Evolutionary conservation across 805 yeast species (phyloP), one percentile per base, ranked within the genome.

Genomic region (Kodamaea restingae): DNA sequence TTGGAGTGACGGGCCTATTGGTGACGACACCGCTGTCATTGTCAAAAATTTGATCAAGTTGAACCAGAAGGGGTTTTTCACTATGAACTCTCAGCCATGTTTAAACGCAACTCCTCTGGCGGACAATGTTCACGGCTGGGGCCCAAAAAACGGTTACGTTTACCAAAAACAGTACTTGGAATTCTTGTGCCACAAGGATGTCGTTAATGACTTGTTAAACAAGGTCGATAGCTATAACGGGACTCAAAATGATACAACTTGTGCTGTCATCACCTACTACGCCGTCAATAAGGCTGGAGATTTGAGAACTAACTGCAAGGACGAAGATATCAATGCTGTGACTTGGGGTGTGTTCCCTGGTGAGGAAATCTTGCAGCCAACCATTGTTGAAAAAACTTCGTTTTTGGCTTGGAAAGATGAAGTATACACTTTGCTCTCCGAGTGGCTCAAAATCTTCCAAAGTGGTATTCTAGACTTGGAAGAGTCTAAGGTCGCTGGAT

Each of bases 331-430:
- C 47, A 90, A 87, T 56, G 96, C 98, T 7, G 97, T 91, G 41
- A 91, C 98, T 14, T 91, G 98, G 98, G 98, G 98, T 47, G 88
- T 90, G 40, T 88, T 87, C 78, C 97, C 98, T 18, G 96, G 96
- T 27, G 84, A 83, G 55, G 97, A 91, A 65, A 84, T 91, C 39
- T 73, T 87, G 47, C 98, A 91, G 66, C 97, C 98, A 38, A 91
- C 98, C 0, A 88, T 91, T 58, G 97, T 91, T 15, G 98, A 91
- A 60, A 83, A 81, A 54, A 79, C 81, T 27, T 87, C 96, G 2
- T 91, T 91, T 63, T 67, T 90, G 51, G 98, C 98, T 10, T 91
- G 98, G 98, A 90, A 88, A 60, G 96, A 91, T 59, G 98, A 91
- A 62, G 91, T 91, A 28, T 91, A 75, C 71, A 73, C 88, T 46